Conservation (phyloP, 2,329 filamentous ascomycete species). For the Nakataea oryzae region DNA sequence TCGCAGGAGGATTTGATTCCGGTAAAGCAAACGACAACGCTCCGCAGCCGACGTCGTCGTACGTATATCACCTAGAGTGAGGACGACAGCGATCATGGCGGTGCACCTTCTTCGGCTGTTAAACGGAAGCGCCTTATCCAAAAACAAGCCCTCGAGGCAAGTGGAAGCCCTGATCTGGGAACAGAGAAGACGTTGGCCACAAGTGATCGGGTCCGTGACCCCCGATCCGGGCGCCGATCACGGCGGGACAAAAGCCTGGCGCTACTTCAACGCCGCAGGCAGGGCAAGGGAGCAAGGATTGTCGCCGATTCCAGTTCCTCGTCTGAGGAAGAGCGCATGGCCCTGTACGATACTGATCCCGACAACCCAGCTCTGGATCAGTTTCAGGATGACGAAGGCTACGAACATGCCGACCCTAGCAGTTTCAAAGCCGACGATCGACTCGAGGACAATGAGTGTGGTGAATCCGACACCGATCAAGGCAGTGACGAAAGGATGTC, state of each 20-base stretch:
- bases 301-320: slow-evolving; percentile 7
- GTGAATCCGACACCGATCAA: not conserved
- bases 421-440: not conserved
- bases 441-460: no score
- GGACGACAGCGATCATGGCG: not conserved
- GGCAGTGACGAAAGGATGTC: slow-evolving; percentile 22
- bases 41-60: no score
- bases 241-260: slow-evolving; percentile 17
- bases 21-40: not conserved
- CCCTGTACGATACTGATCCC: slow-evolving; percentile 19
- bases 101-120: not conserved
- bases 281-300: slow-evolving; percentile 16
- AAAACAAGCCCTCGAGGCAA: not conserved
- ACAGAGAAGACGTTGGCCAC: not conserved
- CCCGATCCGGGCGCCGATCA: slow-evolving; percentile 7
- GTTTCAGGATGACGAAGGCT: slow-evolving; percentile 22
- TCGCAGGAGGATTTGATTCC: not conserved
- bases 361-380: slow-evolving; percentile 16
- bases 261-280: slow-evolving; percentile 17
- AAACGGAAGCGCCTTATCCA: not conserved
- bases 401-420: slow-evolving; percentile 3
- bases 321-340: slow-evolving; percentile 7
- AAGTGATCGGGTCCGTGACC: not conserved
- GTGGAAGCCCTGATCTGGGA: not conserved
- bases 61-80: not conserved